phyloP scores from a whole-genome alignment of 768 basidiomycete species.

The Tricholoma terreum region DNA sequence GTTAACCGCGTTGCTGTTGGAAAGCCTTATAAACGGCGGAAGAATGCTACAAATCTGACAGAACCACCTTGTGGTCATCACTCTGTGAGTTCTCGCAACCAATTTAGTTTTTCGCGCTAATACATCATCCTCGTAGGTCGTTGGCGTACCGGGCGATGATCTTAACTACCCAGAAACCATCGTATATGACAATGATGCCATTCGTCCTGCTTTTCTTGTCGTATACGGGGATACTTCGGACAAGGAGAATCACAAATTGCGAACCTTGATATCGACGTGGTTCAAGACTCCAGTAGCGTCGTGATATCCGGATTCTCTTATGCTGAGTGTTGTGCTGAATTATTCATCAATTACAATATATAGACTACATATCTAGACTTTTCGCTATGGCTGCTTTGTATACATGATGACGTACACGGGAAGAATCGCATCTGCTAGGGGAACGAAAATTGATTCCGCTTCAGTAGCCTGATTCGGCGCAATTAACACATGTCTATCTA shows the following conservation, averaged over 20 bases:
- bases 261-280: conserved; percentile 33
- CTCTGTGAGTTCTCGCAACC: conserved; percentile 38
- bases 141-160: conserved; percentile 61
- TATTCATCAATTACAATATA: conserved; percentile 2
- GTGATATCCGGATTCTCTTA: conserved; percentile 20
- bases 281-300: conserved; percentile 49
- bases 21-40: conserved; percentile 46
- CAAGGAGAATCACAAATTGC: conserved; percentile 27
- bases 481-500: conserved; percentile 7
- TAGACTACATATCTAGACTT: conserved; percentile 1
- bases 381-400: background rate
- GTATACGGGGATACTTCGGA: conserved; percentile 47
- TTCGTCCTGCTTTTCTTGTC: conserved; percentile 64
- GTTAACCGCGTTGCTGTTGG: conserved; percentile 66
- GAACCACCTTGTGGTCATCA: conserved; percentile 57
- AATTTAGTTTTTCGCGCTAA: background rate
- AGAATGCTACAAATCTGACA: conserved; percentile 45
- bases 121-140: conserved; percentile 35
- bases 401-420: background rate
- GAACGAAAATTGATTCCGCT: conserved; percentile 52
- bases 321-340: conserved; percentile 12
- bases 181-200: conserved; percentile 63
- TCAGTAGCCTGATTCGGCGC: conserved; percentile 36
- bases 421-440: conserved; percentile 48
- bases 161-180: conserved; percentile 71